Percentiles rank a stretch among this genome's conserved stretches.
These are phyloP conservation scores for Emiliania huxleyi DNA, from an alignment of 78 protist species.

Conservation along the genomic window DNA sequence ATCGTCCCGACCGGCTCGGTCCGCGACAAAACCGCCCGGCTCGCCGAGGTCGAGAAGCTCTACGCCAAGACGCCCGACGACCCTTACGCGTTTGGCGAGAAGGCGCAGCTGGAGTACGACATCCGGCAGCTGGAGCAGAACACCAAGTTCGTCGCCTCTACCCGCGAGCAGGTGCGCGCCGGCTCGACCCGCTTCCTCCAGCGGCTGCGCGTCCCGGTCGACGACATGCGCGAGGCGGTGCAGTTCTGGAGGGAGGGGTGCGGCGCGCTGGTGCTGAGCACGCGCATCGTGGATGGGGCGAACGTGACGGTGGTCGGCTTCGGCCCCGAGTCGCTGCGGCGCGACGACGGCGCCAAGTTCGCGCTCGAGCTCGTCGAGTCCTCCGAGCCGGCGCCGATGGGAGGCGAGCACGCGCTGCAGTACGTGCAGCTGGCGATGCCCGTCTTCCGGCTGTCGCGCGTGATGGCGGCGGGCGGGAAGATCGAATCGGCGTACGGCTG, in stretches of 20 bases:
- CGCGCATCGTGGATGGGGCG: not conserved
- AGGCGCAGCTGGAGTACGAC: conserved; percentile 11
- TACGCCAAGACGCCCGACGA: not conserved
- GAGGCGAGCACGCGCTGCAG: not conserved
- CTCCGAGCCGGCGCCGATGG: not conserved
- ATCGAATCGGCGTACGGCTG: conserved; percentile 1
- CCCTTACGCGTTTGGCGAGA: conserved; percentile 7
- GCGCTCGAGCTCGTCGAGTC: not conserved
- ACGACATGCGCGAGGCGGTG: not conserved
- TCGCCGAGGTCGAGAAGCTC: not conserved
- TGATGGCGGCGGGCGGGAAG: not conserved
- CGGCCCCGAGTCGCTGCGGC: not conserved
- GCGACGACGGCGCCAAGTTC: conserved; percentile 21
- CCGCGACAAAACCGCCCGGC: not conserved
- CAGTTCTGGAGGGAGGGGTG: not conserved
- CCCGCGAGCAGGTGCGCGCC: too few relatives aligned
- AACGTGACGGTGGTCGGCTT: not conserved
- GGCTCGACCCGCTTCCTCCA: not conserved
- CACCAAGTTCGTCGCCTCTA: not conserved
- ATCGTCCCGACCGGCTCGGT: not conserved
- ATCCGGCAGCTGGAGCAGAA: not conserved
- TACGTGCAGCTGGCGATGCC: conserved; percentile 8
- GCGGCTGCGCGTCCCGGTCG: not conserved
- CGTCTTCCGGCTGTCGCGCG: not conserved
- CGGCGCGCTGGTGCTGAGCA: not conserved